These are phyloP conservation scores for Cyberlindnera saturnus DNA, from an alignment of 805 yeast genomes.

Conservation along the genomic window DNA sequence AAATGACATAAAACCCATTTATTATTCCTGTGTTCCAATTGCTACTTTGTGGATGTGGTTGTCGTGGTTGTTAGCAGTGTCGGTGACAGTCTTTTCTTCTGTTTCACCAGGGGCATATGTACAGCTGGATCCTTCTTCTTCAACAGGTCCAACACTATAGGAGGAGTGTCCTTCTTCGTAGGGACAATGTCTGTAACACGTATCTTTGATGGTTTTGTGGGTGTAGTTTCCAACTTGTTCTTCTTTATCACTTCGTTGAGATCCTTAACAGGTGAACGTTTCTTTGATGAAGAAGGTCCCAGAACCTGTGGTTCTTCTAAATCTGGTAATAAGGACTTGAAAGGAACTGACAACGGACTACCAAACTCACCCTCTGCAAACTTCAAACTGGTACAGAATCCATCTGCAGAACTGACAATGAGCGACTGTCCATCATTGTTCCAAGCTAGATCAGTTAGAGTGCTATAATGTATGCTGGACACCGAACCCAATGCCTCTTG, in stretches of 20 bases:
- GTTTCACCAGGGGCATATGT: conserved; percentile 16
- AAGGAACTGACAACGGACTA: conserved; percentile 27
- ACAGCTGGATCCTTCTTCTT: not conserved
- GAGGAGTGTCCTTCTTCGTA: not conserved
- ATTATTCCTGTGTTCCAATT: not conserved
- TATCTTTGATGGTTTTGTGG: not conserved
- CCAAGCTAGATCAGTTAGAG: conserved; percentile 88
- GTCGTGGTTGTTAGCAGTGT: conserved; percentile 3
- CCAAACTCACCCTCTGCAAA: conserved; percentile 57
- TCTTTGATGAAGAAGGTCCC: conserved; percentile 5
- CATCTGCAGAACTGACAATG: conserved; percentile 83
- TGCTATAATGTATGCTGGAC: conserved; percentile 79
- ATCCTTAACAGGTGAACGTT: conserved; percentile 1
- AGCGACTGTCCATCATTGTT: conserved; percentile 64
- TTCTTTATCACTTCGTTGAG: not conserved
- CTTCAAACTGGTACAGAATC: conserved; percentile 71
- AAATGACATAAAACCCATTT: too few relatives aligned
- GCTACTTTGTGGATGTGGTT: not conserved
- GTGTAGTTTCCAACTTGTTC: not conserved
- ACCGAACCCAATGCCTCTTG: conserved; percentile 65
- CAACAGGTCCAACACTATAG: not conserved
- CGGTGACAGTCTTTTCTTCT: conserved; percentile 25
- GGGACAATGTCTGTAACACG: not conserved
- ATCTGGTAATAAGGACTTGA: conserved; percentile 11
- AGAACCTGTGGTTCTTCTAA: conserved; percentile 3